These are phyloP conservation scores for Debaryomycetaceae sp. DNA, from an alignment of 1,139 yeast genomes.

Conservation along the genomic window DNA sequence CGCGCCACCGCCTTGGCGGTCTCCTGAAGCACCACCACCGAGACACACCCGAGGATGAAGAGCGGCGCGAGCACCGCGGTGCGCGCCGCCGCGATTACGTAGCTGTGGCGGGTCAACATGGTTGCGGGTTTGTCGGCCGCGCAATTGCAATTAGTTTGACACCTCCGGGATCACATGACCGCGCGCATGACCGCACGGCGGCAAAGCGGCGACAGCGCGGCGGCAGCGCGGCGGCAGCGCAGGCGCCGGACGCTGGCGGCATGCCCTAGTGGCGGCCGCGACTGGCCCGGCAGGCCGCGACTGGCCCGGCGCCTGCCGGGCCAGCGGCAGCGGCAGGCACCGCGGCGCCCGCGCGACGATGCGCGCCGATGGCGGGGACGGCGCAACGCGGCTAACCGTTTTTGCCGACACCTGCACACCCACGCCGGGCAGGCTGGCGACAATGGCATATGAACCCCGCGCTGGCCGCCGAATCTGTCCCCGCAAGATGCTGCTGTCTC, in stretches of 20 bases:
- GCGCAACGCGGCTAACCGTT: too few species aligned
- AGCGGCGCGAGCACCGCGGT: slow-evolving; percentile 26
- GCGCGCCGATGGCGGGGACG: too few species aligned
- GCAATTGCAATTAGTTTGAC: too few species aligned
- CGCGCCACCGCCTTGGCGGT: slow-evolving; percentile 27
- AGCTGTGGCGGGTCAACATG: slow-evolving; percentile 8
- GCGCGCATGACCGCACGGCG: too few species aligned
- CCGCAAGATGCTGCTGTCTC: slow-evolving; percentile 3
- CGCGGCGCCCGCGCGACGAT: too few species aligned
- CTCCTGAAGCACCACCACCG: slow-evolving; percentile 40
- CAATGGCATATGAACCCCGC: neutral
- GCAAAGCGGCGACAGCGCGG: too few species aligned
- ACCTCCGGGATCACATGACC: too few species aligned
- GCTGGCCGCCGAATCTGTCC: neutral
- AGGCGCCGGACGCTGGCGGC: neutral
- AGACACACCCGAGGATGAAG: slow-evolving; percentile 43
- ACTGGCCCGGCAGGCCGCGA: neutral
- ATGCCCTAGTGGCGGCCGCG: slow-evolving; percentile 1
- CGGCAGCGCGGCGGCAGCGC: neutral
- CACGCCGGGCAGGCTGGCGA: slow-evolving; percentile 2
- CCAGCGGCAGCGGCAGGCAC: too few species aligned
- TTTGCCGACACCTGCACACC: too few species aligned
- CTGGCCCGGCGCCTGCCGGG: too few species aligned
- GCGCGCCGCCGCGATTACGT: slow-evolving; percentile 21
- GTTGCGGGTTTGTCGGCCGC: too few species aligned